phyloP scores from a whole-genome alignment of 129 eudicot species.

The Smallanthus sonchifolius region DNA sequence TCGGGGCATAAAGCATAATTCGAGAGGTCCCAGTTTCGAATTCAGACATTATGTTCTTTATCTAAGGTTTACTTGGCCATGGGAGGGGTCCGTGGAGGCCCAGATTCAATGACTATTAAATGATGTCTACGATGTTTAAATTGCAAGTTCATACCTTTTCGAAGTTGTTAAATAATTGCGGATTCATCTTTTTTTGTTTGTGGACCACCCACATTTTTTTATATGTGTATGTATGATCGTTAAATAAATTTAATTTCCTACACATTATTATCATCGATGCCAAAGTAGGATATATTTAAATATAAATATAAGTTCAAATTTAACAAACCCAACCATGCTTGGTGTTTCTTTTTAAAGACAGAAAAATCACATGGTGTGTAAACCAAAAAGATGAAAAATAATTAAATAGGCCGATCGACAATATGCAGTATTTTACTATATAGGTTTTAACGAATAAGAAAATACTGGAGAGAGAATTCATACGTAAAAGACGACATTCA shows the following conservation, averaged over 20 bases:
- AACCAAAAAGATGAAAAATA: not conserved
- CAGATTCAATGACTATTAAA: not conserved
- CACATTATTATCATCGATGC: not conserved
- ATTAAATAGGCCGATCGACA: not conserved
- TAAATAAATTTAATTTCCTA: not conserved
- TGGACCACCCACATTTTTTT: not conserved
- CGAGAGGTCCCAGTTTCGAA: not conserved
- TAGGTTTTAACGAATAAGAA: not conserved
- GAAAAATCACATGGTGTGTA: not conserved
- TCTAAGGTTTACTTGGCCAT: not conserved
- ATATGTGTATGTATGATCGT: not conserved
- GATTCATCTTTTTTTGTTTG: not conserved
- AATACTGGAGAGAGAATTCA: conserved; percentile 1
- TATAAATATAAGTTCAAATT: not conserved
- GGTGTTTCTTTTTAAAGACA: not conserved
- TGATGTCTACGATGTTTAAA: not conserved
- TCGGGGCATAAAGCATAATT: not conserved
- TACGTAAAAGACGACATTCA: conserved; percentile 15
- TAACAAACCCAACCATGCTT: not conserved
- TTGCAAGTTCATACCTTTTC: not conserved
- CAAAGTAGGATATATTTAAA: not conserved
- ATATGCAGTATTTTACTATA: not conserved
- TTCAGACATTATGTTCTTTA: not conserved
- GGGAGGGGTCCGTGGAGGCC: not conserved
- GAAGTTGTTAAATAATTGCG: not conserved